Conservation (phyloP, 441 rosid species). For the Manihot esculenta region DNA sequence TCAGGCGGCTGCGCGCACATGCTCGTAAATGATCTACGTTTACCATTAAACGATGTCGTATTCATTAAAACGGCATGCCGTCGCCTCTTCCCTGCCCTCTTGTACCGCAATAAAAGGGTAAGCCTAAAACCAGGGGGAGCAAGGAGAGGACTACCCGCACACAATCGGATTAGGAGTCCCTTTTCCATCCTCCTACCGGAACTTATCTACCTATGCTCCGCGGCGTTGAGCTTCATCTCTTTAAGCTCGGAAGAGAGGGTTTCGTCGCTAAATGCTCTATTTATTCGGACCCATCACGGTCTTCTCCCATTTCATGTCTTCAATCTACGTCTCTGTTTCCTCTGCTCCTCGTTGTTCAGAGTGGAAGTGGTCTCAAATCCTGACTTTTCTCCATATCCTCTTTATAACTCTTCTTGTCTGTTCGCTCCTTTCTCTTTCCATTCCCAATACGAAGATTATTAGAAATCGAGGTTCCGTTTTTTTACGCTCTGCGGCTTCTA, state of each 20-base stretch:
- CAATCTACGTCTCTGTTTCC: constrained; percentile 40
- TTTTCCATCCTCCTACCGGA: too few relatives aligned
- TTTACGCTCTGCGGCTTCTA: constrained; percentile 24
- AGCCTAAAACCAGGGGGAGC: too few relatives aligned
- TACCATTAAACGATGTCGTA: too few relatives aligned
- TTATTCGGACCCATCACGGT: constrained; percentile 27
- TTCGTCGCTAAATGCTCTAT: constrained; percentile 54
- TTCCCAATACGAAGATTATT: neutral
- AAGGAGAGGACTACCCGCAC: too few relatives aligned
- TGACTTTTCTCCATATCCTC: constrained; percentile 27
- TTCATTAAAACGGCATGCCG: too few relatives aligned
- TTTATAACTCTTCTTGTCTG: constrained; percentile 26
- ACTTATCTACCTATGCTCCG: constrained; percentile 36
- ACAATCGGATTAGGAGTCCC: too few relatives aligned
- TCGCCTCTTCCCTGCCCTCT: too few relatives aligned
- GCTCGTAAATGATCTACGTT: too few relatives aligned
- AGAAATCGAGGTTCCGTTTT: constrained; percentile 9
- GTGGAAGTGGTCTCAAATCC: constrained; percentile 52
- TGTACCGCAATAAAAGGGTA: too few relatives aligned
- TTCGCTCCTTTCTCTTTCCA: constrained; percentile 26
- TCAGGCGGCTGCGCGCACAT: too few relatives aligned
- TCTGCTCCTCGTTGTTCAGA: constrained; percentile 32
- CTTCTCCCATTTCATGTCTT: constrained; percentile 69
- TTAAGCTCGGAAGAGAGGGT: constrained; percentile 44
- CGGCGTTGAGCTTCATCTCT: constrained; percentile 26